These are phyloP conservation scores for maize (Zea mays) DNA, from an alignment of 176 grass and related monocot species.

Conservation along the genomic window Zm-B73-REFERENCE-NAM-5.0 NC_050099.1:82040501-82041000, in stretches of 20 bases:
- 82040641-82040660: background rate
- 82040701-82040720: background rate
- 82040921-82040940: too few relatives aligned
- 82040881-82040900: background rate
- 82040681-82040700: background rate
- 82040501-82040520: background rate
- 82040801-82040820: background rate
- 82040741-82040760: background rate
- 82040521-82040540: background rate
- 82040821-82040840: background rate
- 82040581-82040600: background rate
- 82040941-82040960: too few relatives aligned
- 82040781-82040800: background rate
- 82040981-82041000: too few relatives aligned
- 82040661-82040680: background rate
- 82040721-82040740: background rate
- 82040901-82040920: background rate
- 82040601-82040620: background rate
- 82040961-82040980: too few relatives aligned
- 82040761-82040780: background rate
- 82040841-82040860: background rate
- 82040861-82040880: background rate
- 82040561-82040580: background rate
- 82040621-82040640: background rate
- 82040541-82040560: background rate